Conservation (phyloP, 2,329 filamentous ascomycete species). For the Claviceps citrina region DNA sequence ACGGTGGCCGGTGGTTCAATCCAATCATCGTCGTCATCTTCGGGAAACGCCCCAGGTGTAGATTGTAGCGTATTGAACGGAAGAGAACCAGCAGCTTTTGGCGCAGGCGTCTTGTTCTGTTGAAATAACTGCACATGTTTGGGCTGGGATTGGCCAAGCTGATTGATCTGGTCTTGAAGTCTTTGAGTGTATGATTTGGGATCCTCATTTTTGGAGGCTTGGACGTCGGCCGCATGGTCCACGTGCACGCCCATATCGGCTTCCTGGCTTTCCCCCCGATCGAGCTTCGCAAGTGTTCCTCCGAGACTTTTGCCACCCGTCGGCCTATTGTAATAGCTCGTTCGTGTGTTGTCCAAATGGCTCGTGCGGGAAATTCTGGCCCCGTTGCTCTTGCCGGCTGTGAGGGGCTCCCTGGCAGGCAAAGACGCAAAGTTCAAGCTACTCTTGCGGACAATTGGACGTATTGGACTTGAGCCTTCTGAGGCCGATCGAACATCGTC, state of each 20-base stretch:
- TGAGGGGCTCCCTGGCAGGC: conserved; percentile 76
- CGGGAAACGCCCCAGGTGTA: conserved; percentile 46
- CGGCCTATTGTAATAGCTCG: conserved; percentile 57
- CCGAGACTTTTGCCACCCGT: conserved; percentile 62
- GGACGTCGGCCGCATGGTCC: conserved; percentile 23
- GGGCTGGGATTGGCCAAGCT: conserved; percentile 43
- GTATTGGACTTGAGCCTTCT: conserved; percentile 57
- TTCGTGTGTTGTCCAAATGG: conserved; percentile 57
- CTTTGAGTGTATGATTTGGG: conserved; percentile 81
- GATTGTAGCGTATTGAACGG: conserved; percentile 20
- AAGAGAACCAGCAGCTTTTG: conserved; percentile 15
- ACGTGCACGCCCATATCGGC: conserved; percentile 39
- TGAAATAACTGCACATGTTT: conserved; percentile 24
- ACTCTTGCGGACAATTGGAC: conserved; percentile 74
- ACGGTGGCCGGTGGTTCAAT: conserved; percentile 35
- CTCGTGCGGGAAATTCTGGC: conserved; percentile 59
- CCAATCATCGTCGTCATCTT: conserved; percentile 48
- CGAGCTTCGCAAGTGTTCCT: conserved; percentile 25
- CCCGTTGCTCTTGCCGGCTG: conserved; percentile 69
- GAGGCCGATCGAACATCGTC: conserved; percentile 46
- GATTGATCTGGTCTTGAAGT: conserved; percentile 81
- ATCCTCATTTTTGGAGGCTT: conserved; percentile 28
- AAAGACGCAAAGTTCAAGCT: conserved; percentile 89
- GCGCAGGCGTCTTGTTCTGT: conserved; percentile 18
- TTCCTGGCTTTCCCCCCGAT: conserved; percentile 30